phyloP scores from a whole-genome alignment of 345 rosid genomes.

The Rhodamnia argentea region DNA sequence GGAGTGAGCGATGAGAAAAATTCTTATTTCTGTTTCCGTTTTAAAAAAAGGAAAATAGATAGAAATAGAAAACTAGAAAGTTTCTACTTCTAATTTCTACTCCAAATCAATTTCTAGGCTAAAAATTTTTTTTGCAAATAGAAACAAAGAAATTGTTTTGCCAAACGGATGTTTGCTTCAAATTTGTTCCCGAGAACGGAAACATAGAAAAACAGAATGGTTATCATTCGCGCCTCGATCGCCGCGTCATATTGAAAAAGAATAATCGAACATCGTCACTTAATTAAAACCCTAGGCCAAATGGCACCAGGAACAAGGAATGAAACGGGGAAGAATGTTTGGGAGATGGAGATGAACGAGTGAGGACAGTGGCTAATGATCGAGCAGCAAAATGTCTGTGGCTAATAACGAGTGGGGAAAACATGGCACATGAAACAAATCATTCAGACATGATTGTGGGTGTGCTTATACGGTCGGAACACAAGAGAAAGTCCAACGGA shows the following conservation, averaged over 20 bases:
- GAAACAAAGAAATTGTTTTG: too few relatives aligned
- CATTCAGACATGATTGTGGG: background rate
- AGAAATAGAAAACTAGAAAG: too few relatives aligned
- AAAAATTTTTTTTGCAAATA: too few relatives aligned
- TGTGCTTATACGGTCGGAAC: background rate
- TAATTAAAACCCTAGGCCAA: background rate
- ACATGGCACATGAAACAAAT: background rate
- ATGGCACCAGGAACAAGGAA: background rate
- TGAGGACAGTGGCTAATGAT: background rate
- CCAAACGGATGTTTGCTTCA: too few relatives aligned
- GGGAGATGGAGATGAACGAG: background rate
- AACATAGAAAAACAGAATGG: too few relatives aligned
- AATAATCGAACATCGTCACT: background rate
- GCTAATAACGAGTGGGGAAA: background rate
- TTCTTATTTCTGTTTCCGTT: too few relatives aligned
- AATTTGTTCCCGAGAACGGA: too few relatives aligned
- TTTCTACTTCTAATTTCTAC: too few relatives aligned
- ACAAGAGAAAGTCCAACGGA: background rate
- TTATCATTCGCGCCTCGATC: background rate
- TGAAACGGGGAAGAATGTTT: background rate
- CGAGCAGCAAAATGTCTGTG: background rate
- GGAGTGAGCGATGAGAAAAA: too few relatives aligned
- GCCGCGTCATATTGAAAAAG: background rate
- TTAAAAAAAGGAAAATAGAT: too few relatives aligned
- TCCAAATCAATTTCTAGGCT: too few relatives aligned